Percentiles rank a stretch among this genome's conserved stretches.
Evolutionary conservation across 2,329 filamentous ascomycete species (phyloP).

Genomic region (Trichoderma sp.): DNA sequence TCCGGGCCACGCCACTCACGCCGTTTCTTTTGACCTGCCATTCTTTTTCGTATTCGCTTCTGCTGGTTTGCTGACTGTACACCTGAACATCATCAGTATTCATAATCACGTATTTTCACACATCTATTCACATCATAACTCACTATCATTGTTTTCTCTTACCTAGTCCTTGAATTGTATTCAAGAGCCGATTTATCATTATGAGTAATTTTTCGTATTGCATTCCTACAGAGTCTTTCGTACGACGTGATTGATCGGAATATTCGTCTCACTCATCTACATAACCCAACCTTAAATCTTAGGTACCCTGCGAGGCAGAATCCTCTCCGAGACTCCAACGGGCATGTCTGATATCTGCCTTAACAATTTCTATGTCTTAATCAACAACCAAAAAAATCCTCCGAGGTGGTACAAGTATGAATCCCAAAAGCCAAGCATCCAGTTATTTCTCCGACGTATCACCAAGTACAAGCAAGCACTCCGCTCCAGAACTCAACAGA

Average conservation of each 20-base stretch:
- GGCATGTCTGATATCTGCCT: not conserved
- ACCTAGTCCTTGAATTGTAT: not conserved
- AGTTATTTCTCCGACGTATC: not conserved
- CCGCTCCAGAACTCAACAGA: not conserved
- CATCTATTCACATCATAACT: not conserved
- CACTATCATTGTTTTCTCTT: not conserved
- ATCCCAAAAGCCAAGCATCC: not conserved
- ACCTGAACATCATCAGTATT: not conserved
- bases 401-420: not conserved
- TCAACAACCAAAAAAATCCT: not conserved
- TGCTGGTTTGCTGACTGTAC: not conserved
- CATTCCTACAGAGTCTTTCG: not conserved
- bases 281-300: not conserved
- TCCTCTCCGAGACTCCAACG: not conserved
- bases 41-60: slow-evolving; percentile 13
- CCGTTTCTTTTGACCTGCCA: not conserved
- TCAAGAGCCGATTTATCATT: not conserved
- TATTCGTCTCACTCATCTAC: not conserved
- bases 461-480: not conserved
- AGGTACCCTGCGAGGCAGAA: not conserved
- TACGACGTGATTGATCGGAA: not conserved
- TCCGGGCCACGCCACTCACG: not conserved
- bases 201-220: not conserved
- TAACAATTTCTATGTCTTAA: not conserved
- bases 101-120: not conserved